phyloP scores from a whole-genome alignment of 257 asterid genomes.

The Parsonsia alboflavescens region DNA sequence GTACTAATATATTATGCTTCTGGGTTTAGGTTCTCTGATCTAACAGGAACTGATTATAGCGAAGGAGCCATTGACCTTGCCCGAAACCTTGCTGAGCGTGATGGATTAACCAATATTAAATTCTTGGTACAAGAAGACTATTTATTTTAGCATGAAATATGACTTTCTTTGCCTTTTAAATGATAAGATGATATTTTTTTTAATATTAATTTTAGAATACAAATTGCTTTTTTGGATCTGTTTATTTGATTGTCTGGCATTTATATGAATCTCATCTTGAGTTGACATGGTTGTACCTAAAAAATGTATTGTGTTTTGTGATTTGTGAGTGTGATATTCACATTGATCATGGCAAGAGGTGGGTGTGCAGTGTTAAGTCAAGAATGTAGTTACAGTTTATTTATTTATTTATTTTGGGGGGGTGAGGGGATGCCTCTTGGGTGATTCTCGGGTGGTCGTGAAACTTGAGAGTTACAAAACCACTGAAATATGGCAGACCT shows the following conservation, averaged over 20 bases:
- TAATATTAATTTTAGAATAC: no score
- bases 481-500: background rate
- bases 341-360: background rate
- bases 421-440: background rate
- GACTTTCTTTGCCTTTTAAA: slow-evolving; percentile 3
- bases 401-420: no score
- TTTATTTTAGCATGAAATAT: slow-evolving; percentile 6
- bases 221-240: background rate
- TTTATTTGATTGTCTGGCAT: background rate
- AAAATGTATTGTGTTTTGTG: background rate
- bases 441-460: background rate
- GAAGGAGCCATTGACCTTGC: slow-evolving; percentile 94
- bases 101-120: slow-evolving; percentile 69
- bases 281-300: background rate
- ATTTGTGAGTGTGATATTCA: background rate
- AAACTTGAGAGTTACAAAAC: background rate
- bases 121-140: slow-evolving; percentile 52
- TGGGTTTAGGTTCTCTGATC: slow-evolving; percentile 80
- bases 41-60: slow-evolving; percentile 93
- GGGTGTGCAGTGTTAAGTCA: background rate
- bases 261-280: background rate
- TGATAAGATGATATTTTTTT: slow-evolving; percentile 1
- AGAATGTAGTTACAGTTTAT: background rate
- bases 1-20: slow-evolving; percentile 20
- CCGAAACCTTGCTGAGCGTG: slow-evolving; percentile 76